phyloP scores from a whole-genome alignment of 1,284 basidiomycete species.

The Mycena sp. region DNA sequence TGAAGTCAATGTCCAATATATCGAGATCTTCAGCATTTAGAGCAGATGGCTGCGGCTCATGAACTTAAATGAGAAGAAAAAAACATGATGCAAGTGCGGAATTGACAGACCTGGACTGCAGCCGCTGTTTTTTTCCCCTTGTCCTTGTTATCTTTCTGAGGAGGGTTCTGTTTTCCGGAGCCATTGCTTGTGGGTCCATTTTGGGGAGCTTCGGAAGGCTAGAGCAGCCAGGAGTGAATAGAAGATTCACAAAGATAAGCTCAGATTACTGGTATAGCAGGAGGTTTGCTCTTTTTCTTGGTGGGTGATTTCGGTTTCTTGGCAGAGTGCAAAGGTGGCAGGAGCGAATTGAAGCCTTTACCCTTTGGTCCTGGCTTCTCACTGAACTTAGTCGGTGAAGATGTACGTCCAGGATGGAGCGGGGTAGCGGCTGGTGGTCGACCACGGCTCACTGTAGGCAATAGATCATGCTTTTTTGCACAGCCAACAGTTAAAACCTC shows the following conservation, averaged over 20 bases:
- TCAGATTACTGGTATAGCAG: too few species aligned
- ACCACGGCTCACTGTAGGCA: not conserved
- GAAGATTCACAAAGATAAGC: too few species aligned
- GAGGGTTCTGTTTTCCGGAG: too few species aligned
- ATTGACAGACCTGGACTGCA: too few species aligned
- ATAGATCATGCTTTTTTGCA: not conserved
- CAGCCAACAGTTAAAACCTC: not conserved
- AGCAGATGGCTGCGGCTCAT: not conserved
- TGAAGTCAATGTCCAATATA: not conserved
- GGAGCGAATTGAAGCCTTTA: not conserved
- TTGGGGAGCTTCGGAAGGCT: too few species aligned
- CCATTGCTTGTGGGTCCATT: too few species aligned
- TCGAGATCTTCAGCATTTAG: not conserved
- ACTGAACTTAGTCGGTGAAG: not conserved
- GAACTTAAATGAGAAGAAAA: not conserved
- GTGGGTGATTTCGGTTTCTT: not conserved
- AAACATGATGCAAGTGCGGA: not conserved
- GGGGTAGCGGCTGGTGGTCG: not conserved
- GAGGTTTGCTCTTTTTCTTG: not conserved
- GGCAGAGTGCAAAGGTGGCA: not conserved
- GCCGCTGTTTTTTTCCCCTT: too few species aligned
- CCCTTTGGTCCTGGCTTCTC: not conserved
- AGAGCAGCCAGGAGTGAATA: too few species aligned
- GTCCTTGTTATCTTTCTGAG: too few species aligned
- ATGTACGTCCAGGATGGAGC: not conserved